Conservation (phyloP, 2,329 filamentous ascomycete species). For the Ploettnerulaceae sp. region DNA sequence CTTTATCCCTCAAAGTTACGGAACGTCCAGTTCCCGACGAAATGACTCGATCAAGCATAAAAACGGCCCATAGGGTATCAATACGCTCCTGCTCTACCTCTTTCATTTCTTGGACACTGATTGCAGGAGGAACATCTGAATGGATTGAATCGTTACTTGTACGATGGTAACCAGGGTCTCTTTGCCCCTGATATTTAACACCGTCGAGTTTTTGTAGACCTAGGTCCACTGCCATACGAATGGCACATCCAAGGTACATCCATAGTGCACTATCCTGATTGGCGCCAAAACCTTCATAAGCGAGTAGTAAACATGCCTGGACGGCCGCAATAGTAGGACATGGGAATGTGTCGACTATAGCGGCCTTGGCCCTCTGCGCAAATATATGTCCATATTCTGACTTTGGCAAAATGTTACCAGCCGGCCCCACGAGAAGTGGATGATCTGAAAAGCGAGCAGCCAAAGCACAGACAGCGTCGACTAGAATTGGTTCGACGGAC, state of each 20-base stretch:
- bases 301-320: constrained; percentile 77
- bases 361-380: constrained; percentile 76
- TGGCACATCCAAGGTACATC: constrained; percentile 89
- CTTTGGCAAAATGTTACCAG: constrained; percentile 44
- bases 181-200: constrained; percentile 51
- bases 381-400: constrained; percentile 74
- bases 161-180: constrained; percentile 33
- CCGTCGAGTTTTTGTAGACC: constrained; percentile 80
- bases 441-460: constrained; percentile 74
- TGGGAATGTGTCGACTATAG: constrained; percentile 75
- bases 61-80: constrained; percentile 87
- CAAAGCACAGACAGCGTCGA: constrained; percentile 79
- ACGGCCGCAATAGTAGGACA: constrained; percentile 80
- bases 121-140: constrained; percentile 34
- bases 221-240: constrained; percentile 75
- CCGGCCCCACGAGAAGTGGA: constrained; percentile 46
- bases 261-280: constrained; percentile 85
- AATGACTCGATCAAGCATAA: constrained; percentile 81
- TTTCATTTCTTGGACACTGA: constrained; percentile 48
- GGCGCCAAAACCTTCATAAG: constrained; percentile 84
- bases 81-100: constrained; percentile 75
- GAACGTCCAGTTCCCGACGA: constrained; percentile 82
- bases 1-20: constrained; percentile 77
- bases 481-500: constrained; percentile 74
- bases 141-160: constrained; percentile 40